A percentile compares a stretch with the other conserved stretches of the same genome.
These are phyloP conservation scores for Calocybe indica DNA, from an alignment of 768 basidiomycete genomes.

Conservation along the genomic window DNA sequence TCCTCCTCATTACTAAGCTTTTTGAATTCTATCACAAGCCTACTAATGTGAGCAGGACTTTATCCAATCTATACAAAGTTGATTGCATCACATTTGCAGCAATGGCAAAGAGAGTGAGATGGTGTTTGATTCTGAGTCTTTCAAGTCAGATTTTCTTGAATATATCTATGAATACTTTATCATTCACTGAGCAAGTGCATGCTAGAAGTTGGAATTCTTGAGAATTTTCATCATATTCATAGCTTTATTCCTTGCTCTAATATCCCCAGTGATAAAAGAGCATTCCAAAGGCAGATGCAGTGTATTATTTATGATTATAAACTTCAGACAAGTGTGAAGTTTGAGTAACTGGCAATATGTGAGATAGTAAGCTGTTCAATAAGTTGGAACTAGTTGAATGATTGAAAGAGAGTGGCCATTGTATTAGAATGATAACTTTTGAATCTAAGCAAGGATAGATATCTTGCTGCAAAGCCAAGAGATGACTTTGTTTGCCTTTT, in stretches of 20 bases:
- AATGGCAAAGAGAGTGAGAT: conserved; percentile 14
- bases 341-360: conserved; percentile 24
- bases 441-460: background rate
- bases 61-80: background rate
- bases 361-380: conserved; percentile 30
- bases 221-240: conserved; percentile 18
- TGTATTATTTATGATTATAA: conserved; percentile 14
- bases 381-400: conserved; percentile 24
- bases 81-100: conserved; percentile 1
- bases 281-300: conserved; percentile 6
- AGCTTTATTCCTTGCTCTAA: conserved; percentile 17
- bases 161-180: background rate
- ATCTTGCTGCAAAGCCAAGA: conserved; percentile 29
- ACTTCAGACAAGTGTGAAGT: conserved; percentile 11
- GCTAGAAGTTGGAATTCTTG: conserved; percentile 22
- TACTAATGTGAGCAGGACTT: conserved; percentile 3
- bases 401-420: conserved; percentile 10
- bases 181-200: conserved; percentile 17
- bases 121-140: conserved; percentile 17
- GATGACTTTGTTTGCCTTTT: conserved; percentile 28
- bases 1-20: too few species aligned
- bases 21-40: background rate
- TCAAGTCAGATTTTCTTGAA: background rate
- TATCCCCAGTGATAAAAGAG: conserved; percentile 17
- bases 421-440: conserved; percentile 8